phyloP scores from a whole-genome alignment of 1,284 basidiomycete species.

The Puccinia hordei region DNA sequence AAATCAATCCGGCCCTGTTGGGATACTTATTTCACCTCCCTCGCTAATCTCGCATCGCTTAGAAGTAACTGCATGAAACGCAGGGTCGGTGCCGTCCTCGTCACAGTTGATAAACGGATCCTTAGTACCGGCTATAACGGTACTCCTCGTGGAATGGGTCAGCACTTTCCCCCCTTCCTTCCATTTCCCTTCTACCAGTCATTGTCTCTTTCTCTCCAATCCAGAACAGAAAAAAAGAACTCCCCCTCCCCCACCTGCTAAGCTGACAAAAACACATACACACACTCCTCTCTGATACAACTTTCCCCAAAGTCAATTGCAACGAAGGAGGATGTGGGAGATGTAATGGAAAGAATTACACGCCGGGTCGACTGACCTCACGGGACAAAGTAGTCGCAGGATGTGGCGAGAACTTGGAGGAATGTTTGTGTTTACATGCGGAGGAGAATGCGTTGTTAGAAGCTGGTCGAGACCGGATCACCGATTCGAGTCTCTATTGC shows the following conservation, averaged over 20 bases:
- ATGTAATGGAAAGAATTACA: conserved; percentile 54
- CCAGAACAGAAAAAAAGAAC: conserved; percentile 68
- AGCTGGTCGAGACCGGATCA: conserved; percentile 78
- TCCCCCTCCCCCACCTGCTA: background rate
- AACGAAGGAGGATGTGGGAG: conserved; percentile 59
- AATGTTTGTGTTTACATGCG: conserved; percentile 93
- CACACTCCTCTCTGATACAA: no score
- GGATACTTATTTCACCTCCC: conserved; percentile 95
- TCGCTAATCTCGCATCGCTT: conserved; percentile 81
- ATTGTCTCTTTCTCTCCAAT: no score
- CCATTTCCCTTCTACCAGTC: no score
- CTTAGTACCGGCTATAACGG: conserved; percentile 99
- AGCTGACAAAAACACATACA: no score
- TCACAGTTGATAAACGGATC: conserved; percentile 70
- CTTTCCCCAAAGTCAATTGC: conserved; percentile 55
- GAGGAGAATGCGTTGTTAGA: conserved; percentile 97
- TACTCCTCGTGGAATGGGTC: conserved; percentile 77
- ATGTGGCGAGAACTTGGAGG: conserved; percentile 67
- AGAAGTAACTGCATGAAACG: conserved; percentile 98
- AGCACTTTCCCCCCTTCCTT: background rate
- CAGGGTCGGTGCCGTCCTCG: conserved; percentile 72
- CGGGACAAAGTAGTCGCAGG: conserved; percentile 53
- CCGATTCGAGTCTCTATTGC: conserved; percentile 81
- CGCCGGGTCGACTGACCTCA: background rate
- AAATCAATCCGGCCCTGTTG: conserved; percentile 78